These are phyloP conservation scores for Trichoderma erinaceum DNA, from an alignment of 495 filamentous ascomycete species.

Conservation along the genomic window DNA sequence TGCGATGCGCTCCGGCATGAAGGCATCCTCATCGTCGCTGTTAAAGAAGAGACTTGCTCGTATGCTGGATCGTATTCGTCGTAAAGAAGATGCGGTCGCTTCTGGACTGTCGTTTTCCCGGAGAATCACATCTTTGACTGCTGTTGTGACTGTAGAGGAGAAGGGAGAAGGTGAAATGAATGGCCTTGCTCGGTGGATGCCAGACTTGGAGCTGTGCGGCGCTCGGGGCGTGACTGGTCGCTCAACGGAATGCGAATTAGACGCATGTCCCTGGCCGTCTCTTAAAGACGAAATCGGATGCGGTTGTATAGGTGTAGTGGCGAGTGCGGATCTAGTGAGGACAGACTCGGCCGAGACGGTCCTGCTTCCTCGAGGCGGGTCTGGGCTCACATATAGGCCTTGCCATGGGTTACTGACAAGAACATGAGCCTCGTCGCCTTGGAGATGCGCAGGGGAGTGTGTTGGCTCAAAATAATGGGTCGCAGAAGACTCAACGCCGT, in stretches of 20 bases:
- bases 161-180: slow-evolving; percentile 43
- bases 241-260: slow-evolving; percentile 19
- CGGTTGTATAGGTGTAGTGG: slow-evolving; percentile 8
- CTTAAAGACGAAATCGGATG: slow-evolving; percentile 11
- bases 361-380: slow-evolving; percentile 15
- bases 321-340: neutral
- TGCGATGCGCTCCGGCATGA: slow-evolving; percentile 17
- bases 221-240: slow-evolving; percentile 29
- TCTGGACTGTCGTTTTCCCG: slow-evolving; percentile 31
- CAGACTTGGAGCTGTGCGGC: slow-evolving; percentile 21
- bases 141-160: slow-evolving; percentile 41
- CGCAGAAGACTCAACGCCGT: slow-evolving; percentile 16
- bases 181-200: slow-evolving; percentile 32
- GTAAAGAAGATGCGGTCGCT: slow-evolving; percentile 24
- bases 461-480: neutral
- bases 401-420: slow-evolving; percentile 7
- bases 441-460: slow-evolving; percentile 6
- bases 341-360: slow-evolving; percentile 37
- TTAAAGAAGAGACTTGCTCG: slow-evolving; percentile 40
- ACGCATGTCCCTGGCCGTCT: neutral
- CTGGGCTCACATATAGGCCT: neutral
- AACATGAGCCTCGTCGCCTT: neutral
- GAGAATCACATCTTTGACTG: slow-evolving; percentile 39
- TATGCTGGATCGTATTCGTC: slow-evolving; percentile 30
- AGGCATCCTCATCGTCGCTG: slow-evolving; percentile 25